Evolutionary conservation across 352 stramenopile genomes (phyloP).

Genomic region (Thraustochytrium striatum): DNA sequence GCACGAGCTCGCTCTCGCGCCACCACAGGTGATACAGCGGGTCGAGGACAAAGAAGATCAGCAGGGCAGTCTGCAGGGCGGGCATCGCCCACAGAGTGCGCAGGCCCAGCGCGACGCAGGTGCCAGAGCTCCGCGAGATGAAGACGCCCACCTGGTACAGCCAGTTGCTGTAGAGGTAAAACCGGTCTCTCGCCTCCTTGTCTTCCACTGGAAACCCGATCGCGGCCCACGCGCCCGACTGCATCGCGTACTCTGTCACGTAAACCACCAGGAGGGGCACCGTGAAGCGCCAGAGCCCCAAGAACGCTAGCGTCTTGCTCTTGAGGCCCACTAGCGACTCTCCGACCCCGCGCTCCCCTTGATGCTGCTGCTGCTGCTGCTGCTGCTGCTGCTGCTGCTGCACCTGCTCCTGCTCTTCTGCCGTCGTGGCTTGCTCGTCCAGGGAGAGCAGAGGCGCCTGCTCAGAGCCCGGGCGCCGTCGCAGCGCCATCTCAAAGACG

Average conservation of each 20-base stretch:
- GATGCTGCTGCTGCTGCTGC: too few species aligned
- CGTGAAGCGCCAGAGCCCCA: slow-evolving; percentile 68
- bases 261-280: slow-evolving; percentile 85
- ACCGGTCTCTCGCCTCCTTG: slow-evolving; percentile 65
- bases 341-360: too few species aligned
- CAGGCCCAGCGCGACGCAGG: slow-evolving; percentile 68
- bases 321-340: too few species aligned
- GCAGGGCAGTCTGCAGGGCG: slow-evolving; percentile 71
- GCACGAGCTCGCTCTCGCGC: slow-evolving; percentile 63
- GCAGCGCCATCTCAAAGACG: too few species aligned
- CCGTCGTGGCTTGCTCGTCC: too few species aligned
- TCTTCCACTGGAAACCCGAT: slow-evolving; percentile 83
- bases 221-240: slow-evolving; percentile 83
- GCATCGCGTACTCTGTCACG: slow-evolving; percentile 85
- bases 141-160: slow-evolving; percentile 87
- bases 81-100: slow-evolving; percentile 78
- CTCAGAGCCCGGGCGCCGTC: too few species aligned
- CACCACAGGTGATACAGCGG: slow-evolving; percentile 10
- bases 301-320: too few species aligned
- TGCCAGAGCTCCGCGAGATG: slow-evolving; percentile 76
- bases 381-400: too few species aligned
- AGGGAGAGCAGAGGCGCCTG: too few species aligned
- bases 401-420: too few species aligned
- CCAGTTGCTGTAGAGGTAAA: slow-evolving; percentile 82
- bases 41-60: slow-evolving; percentile 65